These are phyloP conservation scores for Tetraselmis chui DNA, from an alignment of 139 green algal species.

Conservation along the genomic window DNA sequence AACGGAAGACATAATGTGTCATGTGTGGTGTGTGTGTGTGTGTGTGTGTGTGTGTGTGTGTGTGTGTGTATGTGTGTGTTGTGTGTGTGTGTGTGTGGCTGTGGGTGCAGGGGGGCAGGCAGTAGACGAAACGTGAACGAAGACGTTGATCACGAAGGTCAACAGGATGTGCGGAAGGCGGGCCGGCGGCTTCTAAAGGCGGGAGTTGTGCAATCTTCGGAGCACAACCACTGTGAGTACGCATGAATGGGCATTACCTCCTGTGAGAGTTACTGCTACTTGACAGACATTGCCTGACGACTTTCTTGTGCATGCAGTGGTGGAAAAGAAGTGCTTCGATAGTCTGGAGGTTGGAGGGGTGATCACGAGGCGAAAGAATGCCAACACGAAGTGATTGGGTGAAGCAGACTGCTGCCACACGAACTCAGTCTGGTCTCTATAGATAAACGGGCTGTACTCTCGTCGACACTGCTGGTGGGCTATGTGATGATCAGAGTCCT, in stretches of 20 bases:
- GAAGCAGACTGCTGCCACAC: no score
- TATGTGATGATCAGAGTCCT: no score
- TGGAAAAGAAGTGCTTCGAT: background rate
- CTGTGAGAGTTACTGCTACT: background rate
- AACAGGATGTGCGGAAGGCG: background rate
- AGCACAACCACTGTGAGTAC: background rate
- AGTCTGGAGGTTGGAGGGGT: background rate
- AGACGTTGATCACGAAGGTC: background rate
- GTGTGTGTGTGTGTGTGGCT: background rate
- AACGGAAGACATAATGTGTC: background rate
- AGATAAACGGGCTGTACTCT: no score
- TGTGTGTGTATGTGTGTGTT: background rate
- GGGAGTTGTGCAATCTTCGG: background rate
- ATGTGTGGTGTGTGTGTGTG: background rate
- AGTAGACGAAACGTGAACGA: background rate
- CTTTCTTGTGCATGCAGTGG: background rate
- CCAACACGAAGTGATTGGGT: no score
- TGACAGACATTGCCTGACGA: background rate
- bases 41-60: background rate
- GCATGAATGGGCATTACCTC: background rate
- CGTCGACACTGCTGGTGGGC: no score
- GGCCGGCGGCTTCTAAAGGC: background rate
- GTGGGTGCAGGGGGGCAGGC: background rate
- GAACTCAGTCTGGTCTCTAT: no score
- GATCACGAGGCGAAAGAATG: no score